Evolutionary conservation across 2,329 filamentous ascomycete genomes (phyloP).

Genomic region (Venturia oleaginea): DNA sequence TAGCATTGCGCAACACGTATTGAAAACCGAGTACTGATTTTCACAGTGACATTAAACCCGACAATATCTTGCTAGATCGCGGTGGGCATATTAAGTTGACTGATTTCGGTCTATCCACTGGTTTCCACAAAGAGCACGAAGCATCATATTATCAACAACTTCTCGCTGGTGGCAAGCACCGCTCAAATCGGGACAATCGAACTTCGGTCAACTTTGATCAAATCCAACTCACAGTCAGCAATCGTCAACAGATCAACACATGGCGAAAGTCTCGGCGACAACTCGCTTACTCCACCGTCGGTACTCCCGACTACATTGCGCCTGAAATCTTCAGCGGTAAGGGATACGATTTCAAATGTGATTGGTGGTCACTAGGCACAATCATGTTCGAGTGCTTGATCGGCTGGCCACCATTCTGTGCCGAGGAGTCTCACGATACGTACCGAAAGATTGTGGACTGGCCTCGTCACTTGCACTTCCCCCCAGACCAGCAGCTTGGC

Average conservation of each 20-base stretch:
- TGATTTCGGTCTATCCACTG: conserved; percentile 94
- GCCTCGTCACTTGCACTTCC: conserved; percentile 92
- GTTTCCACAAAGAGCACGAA: conserved; percentile 95
- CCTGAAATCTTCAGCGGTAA: conserved; percentile 96
- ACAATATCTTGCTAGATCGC: conserved; percentile 93
- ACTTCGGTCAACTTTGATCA: conserved; percentile 95
- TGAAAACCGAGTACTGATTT: conserved; percentile 1
- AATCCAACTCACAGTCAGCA: conserved; percentile 96
- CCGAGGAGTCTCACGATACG: conserved; percentile 93
- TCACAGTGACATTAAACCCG: conserved; percentile 89
- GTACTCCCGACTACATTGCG: conserved; percentile 96
- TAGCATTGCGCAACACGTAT: conserved; percentile 28
- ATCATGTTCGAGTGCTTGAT: conserved; percentile 99
- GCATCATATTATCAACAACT: conserved; percentile 98
- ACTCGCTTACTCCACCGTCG: conserved; percentile 97
- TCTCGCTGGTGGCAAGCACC: conserved; percentile 55
- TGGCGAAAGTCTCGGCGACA: conserved; percentile 93
- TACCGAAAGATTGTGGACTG: conserved; percentile 99
- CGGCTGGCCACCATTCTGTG: conserved; percentile 97
- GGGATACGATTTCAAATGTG: conserved; percentile 92
- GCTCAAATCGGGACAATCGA: conserved; percentile 53
- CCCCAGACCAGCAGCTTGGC: conserved; percentile 84
- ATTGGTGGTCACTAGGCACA: conserved; percentile 98
- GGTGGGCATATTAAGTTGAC: conserved; percentile 97
- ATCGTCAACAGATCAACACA: conserved; percentile 95